Percentiles rank a stretch among this genome's conserved stretches.
Evolutionary conservation across 75 land plant species (phyloP).

Genomic region (Cryptomeria japonica): DNA sequence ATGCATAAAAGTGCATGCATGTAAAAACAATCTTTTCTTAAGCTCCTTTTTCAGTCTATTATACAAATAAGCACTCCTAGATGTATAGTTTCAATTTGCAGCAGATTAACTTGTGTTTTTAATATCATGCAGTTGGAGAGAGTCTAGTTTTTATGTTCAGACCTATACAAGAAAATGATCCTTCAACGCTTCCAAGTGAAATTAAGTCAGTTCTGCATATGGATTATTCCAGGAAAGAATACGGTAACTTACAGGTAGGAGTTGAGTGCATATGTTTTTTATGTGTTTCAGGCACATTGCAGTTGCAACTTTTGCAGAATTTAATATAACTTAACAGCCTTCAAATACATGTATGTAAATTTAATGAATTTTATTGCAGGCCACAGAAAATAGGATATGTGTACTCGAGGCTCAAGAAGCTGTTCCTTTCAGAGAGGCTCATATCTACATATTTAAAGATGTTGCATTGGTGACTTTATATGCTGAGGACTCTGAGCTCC

Average conservation of each 20-base stretch:
- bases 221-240: constrained; percentile 5
- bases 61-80: neutral
- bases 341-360: neutral
- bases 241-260: neutral
- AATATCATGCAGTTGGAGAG: neutral
- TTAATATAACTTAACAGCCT: neutral
- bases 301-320: neutral
- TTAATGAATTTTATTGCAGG: neutral
- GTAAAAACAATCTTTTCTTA: neutral
- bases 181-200: neutral
- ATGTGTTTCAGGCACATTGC: neutral
- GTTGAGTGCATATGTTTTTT: neutral
- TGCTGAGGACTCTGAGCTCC: neutral
- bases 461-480: neutral
- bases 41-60: neutral
- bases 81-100: neutral
- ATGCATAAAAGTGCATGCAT: neutral
- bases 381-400: neutral
- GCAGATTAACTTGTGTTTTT: neutral
- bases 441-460: neutral
- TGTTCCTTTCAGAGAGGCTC: neutral
- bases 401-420: neutral
- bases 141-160: constrained; percentile 7
- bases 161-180: neutral
- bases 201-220: constrained; percentile 5